Evolutionary conservation across 2,329 filamentous ascomycete species (phyloP).

Genomic region (Clonostachys solani): DNA sequence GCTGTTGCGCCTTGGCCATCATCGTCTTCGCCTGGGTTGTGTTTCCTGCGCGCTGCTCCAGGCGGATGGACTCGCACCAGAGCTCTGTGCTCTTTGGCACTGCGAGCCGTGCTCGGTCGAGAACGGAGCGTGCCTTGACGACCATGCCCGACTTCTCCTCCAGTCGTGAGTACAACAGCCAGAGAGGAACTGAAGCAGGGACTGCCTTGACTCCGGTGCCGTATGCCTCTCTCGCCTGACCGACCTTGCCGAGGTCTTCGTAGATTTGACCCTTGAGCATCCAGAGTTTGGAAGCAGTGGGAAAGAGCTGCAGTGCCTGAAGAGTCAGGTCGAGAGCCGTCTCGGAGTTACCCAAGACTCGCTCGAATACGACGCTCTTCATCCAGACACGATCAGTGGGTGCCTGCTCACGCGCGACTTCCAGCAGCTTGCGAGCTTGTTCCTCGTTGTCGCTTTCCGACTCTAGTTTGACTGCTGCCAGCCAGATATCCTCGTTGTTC

Average conservation of each 20-base stretch:
- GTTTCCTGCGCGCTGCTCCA: slow-evolving; percentile 86
- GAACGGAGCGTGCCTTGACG: slow-evolving; percentile 89
- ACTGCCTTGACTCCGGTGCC: slow-evolving; percentile 83
- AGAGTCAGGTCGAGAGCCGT: slow-evolving; percentile 83
- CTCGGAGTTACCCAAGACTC: slow-evolving; percentile 75
- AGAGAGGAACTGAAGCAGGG: slow-evolving; percentile 78
- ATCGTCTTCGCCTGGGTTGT: slow-evolving; percentile 78
- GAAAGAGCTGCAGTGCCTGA: slow-evolving; percentile 82
- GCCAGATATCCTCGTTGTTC: slow-evolving; percentile 97
- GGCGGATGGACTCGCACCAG: slow-evolving; percentile 90
- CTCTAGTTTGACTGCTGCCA: slow-evolving; percentile 93
- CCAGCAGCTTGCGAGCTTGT: slow-evolving; percentile 76
- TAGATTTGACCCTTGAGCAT: slow-evolving; percentile 99
- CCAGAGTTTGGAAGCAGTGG: slow-evolving; percentile 83
- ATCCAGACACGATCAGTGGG: slow-evolving; percentile 97
- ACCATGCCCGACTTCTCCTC: slow-evolving; percentile 81
- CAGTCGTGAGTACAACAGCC: slow-evolving; percentile 82
- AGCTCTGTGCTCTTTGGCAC: slow-evolving; percentile 80
- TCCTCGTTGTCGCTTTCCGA: slow-evolving; percentile 82
- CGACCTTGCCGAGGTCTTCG: slow-evolving; percentile 72
- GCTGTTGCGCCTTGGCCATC: slow-evolving; percentile 90
- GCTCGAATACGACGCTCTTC: slow-evolving; percentile 91
- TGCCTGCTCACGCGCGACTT: slow-evolving; percentile 79
- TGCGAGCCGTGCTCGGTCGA: slow-evolving; percentile 85
- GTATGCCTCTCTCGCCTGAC: slow-evolving; percentile 87